phyloP scores from a whole-genome alignment of 2,329 filamentous ascomycete species.

The Claviceps purpurea region DNA sequence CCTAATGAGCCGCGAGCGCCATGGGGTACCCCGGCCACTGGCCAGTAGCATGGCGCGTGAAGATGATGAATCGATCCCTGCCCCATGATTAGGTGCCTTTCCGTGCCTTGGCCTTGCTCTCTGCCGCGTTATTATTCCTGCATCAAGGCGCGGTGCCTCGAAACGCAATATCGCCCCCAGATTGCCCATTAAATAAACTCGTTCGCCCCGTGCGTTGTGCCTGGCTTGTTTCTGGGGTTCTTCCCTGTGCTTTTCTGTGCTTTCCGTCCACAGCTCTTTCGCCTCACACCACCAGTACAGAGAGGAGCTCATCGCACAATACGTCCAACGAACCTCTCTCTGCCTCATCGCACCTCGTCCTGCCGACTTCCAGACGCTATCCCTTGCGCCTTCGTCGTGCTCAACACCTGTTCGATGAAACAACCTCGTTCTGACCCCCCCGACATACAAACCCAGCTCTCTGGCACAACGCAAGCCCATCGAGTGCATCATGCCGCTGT shows the following conservation, averaged over 20 bases:
- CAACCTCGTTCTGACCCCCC: conserved; percentile 40
- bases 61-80: too few relatives aligned
- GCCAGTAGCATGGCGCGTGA: too few relatives aligned
- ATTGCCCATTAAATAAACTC: conserved; percentile 2
- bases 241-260: neutral
- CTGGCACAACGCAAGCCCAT: conserved; percentile 43
- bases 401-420: conserved; percentile 44
- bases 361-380: neutral
- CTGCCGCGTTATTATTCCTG: too few relatives aligned
- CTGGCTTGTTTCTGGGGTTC: neutral
- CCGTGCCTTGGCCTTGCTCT: too few relatives aligned
- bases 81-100: too few relatives aligned
- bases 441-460: conserved; percentile 43
- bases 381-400: conserved; percentile 4
- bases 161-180: neutral
- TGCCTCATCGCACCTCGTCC: neutral
- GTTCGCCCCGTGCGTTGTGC: neutral
- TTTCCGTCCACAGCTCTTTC: neutral
- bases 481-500: conserved; percentile 27
- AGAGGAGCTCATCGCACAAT: too few relatives aligned
- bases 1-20: too few relatives aligned
- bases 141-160: too few relatives aligned
- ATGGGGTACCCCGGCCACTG: too few relatives aligned
- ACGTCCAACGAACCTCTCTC: too few relatives aligned
- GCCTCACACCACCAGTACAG: neutral